These are phyloP conservation scores for Solanum raphanifolium DNA, from an alignment of 257 asterid species.

Conservation along the genomic window DNA sequence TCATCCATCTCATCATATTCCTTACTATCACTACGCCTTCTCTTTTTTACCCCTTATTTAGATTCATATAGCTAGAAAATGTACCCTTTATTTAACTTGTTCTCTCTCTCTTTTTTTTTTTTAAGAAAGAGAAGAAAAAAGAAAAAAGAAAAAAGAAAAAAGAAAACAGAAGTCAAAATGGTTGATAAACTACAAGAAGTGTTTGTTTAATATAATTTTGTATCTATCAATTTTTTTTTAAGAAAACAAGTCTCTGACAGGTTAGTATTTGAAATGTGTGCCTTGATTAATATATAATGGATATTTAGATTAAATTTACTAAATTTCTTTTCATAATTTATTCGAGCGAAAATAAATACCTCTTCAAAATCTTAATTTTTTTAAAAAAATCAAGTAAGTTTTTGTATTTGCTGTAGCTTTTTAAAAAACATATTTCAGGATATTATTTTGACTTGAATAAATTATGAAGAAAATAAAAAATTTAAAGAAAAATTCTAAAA, in stretches of 20 bases:
- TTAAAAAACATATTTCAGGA: too few relatives aligned
- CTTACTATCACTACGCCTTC: neutral
- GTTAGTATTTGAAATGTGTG: neutral
- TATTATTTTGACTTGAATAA: too few relatives aligned
- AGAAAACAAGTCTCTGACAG: neutral
- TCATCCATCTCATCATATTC: neutral
- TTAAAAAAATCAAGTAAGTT: too few relatives aligned
- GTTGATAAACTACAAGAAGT: neutral
- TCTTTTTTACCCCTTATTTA: neutral
- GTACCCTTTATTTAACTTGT: neutral
- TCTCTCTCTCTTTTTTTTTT: too few relatives aligned
- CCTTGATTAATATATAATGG: neutral
- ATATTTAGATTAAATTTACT: too few relatives aligned
- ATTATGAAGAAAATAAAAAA: too few relatives aligned
- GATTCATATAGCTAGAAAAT: neutral
- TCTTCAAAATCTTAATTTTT: too few relatives aligned
- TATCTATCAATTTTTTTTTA: neutral
- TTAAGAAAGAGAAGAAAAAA: neutral
- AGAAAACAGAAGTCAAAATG: neutral
- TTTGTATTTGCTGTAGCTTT: too few relatives aligned
- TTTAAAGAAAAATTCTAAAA: too few relatives aligned
- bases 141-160: neutral
- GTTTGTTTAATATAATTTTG: neutral
- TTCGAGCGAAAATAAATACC: too few relatives aligned
- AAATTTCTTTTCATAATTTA: too few relatives aligned